phyloP scores from a whole-genome alignment of 306 rosid species.

The Cucurbita pepo region DNA sequence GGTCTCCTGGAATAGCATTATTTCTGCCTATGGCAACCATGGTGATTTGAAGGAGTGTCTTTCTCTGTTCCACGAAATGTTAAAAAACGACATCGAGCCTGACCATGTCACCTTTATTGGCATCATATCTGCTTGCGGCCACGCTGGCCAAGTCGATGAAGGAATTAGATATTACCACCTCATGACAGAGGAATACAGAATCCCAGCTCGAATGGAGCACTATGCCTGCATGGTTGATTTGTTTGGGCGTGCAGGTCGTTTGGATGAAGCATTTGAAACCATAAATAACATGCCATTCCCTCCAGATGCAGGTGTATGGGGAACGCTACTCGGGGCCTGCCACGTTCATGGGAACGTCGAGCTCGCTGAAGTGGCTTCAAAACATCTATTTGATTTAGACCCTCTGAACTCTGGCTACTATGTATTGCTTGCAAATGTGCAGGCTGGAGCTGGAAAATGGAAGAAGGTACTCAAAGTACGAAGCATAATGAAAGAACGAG shows the following conservation, averaged over 20 bases:
- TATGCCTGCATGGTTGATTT: conserved; percentile 68
- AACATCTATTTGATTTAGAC: conserved; percentile 45
- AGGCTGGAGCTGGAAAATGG: conserved; percentile 69
- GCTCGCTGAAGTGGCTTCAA: conserved; percentile 53
- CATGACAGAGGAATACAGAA: conserved; percentile 47
- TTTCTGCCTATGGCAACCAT: conserved; percentile 66
- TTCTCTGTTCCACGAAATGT: conserved; percentile 39
- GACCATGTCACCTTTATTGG: conserved; percentile 78
- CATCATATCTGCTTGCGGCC: conserved; percentile 73
- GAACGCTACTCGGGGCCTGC: conserved; percentile 75
- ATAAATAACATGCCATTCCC: conserved; percentile 53
- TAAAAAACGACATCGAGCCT: conserved; percentile 38
- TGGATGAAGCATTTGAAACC: conserved; percentile 53
- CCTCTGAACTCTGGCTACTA: conserved; percentile 67
- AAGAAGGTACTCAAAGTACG: conserved; percentile 42
- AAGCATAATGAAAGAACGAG: conserved; percentile 52
- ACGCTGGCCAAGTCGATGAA: conserved; percentile 48
- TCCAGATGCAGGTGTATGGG: conserved; percentile 86
- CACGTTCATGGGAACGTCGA: conserved; percentile 65
- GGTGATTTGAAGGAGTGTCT: conserved; percentile 42
- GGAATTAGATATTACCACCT: conserved; percentile 41
- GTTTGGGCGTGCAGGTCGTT: conserved; percentile 57
- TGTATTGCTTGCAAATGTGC: conserved; percentile 57
- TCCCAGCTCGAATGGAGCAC: conserved; percentile 59
- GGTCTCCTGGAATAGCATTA: conserved; percentile 76